These are phyloP conservation scores for Neurospora sp. DNA, from an alignment of 2,329 filamentous ascomycete genomes.

Conservation along the genomic window DNA sequence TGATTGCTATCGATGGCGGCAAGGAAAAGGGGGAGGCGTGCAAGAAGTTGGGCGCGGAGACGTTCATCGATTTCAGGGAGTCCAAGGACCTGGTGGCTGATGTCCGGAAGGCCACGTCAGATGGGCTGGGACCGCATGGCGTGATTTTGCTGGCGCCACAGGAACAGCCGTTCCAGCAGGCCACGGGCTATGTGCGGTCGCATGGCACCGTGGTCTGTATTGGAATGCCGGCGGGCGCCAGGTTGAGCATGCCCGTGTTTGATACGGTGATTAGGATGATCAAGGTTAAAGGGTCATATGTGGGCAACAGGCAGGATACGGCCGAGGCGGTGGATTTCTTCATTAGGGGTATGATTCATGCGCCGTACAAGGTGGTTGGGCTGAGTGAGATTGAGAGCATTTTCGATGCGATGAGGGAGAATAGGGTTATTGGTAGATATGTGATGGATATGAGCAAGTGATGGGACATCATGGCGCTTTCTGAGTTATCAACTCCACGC, in stretches of 20 bases:
- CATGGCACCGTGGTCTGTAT: constrained; percentile 56
- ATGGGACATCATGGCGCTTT: background rate
- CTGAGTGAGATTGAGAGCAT: constrained; percentile 50
- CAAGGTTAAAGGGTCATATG: constrained; percentile 55
- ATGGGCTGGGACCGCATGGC: constrained; percentile 54
- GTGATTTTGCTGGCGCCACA: constrained; percentile 55
- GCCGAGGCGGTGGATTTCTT: constrained; percentile 59
- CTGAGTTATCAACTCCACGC: no score
- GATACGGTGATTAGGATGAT: constrained; percentile 55
- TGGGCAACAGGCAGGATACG: constrained; percentile 56
- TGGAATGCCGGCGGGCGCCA: constrained; percentile 51
- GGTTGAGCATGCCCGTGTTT: constrained; percentile 53
- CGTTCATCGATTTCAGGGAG: constrained; percentile 52
- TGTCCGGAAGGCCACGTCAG: constrained; percentile 48
- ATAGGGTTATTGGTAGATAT: constrained; percentile 37
- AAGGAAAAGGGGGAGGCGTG: constrained; percentile 11
- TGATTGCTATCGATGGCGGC: constrained; percentile 19
- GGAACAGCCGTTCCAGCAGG: constrained; percentile 62
- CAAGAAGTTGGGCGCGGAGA: constrained; percentile 40
- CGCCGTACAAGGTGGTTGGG: constrained; percentile 54
- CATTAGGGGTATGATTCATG: constrained; percentile 51
- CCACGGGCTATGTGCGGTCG: constrained; percentile 48
- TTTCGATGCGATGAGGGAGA: constrained; percentile 38
- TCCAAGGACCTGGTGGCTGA: constrained; percentile 52
- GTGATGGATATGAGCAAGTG: constrained; percentile 10